Conservation (phyloP, 345 rosid genomes). For the Citrus cavaleriei region DNA sequence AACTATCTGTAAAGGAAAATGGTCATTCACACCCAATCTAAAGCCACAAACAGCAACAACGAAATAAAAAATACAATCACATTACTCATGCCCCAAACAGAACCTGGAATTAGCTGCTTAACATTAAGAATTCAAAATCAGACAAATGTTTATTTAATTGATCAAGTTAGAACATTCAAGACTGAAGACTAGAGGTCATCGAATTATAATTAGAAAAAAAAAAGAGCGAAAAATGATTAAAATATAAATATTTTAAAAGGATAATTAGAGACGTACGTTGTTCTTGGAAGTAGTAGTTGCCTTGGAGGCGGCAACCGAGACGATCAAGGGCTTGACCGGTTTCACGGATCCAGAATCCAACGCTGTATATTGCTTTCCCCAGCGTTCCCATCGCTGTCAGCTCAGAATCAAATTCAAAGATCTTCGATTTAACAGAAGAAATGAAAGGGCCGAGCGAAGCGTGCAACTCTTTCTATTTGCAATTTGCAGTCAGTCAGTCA, state of each 20-base stretch:
- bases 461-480: background rate
- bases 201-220: background rate
- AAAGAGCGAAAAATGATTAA: background rate
- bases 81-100: background rate
- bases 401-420: background rate
- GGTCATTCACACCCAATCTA: background rate
- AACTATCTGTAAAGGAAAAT: background rate
- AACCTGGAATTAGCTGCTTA: background rate
- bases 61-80: background rate
- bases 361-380: conserved; percentile 72
- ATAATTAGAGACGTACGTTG: conserved; percentile 36
- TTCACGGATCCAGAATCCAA: conserved; percentile 96
- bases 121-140: background rate
- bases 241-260: background rate
- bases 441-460: background rate
- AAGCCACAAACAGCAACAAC: background rate
- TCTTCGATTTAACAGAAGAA: background rate
- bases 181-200: background rate
- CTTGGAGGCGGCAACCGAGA: conserved; percentile 90
- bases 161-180: background rate
- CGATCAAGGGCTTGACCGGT: conserved; percentile 97
- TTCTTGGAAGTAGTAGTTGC: conserved; percentile 68
- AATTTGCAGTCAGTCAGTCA: background rate
- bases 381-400: conserved; percentile 51
- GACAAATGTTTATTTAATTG: background rate